phyloP scores from a whole-genome alignment of 2,329 filamentous ascomycete species.

The Phialophora macrospora region DNA sequence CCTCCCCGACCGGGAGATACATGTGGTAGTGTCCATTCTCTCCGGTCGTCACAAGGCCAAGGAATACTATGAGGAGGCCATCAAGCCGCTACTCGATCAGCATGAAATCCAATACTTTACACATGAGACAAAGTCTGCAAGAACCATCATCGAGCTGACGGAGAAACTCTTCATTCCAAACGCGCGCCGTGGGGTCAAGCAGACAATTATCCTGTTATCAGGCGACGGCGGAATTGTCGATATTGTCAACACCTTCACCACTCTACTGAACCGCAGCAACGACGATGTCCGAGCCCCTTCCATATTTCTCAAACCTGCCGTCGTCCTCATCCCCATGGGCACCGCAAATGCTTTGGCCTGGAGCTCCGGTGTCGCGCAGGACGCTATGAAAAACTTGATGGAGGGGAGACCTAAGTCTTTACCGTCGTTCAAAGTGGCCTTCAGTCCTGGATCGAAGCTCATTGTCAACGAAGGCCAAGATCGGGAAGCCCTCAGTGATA shows the following conservation, averaged over 20 bases:
- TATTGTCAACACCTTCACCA: constrained; percentile 70
- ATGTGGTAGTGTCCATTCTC: constrained; percentile 69
- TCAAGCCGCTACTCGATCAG: constrained; percentile 61
- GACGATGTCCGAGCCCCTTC: constrained; percentile 36
- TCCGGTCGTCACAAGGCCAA: constrained; percentile 67
- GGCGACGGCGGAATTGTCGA: constrained; percentile 89
- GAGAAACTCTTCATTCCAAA: constrained; percentile 53
- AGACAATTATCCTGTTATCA: constrained; percentile 76
- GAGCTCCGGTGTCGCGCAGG: constrained; percentile 34
- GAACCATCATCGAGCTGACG: constrained; percentile 70
- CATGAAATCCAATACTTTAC: constrained; percentile 59
- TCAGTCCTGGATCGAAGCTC: constrained; percentile 58
- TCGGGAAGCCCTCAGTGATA: constrained; percentile 40
- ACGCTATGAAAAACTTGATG: constrained; percentile 53
- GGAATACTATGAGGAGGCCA: constrained; percentile 59
- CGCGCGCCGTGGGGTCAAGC: constrained; percentile 55
- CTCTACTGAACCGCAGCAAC: constrained; percentile 37
- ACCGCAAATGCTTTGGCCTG: constrained; percentile 53
- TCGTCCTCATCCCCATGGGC: constrained; percentile 60
- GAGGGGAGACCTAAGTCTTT: constrained; percentile 60
- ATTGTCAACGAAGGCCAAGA: constrained; percentile 53
- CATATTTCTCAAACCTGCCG: constrained; percentile 57
- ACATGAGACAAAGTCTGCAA: constrained; percentile 66
- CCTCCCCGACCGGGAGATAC: constrained; percentile 43
- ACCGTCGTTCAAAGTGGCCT: constrained; percentile 66